phyloP scores from a whole-genome alignment of 805 yeast species.

The Kodamaea kakaduensis region DNA sequence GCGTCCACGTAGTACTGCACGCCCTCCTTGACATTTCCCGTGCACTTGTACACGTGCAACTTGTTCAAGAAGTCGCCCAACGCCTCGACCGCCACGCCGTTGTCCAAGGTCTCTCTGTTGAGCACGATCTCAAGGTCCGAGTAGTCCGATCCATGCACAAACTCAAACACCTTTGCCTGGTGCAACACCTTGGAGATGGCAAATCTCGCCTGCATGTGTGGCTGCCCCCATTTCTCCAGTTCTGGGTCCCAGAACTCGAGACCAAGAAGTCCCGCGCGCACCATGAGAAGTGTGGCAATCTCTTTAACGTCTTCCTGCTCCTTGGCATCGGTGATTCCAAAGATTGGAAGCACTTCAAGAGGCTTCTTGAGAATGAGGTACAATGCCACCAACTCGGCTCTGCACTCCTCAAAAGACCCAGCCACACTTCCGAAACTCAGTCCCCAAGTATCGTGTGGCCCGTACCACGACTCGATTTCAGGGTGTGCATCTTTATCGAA shows the following conservation, averaged over 20 bases:
- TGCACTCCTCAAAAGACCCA: constrained; percentile 88
- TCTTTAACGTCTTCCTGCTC: constrained; percentile 63
- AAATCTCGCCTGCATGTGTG: constrained; percentile 91
- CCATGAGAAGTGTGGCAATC: constrained; percentile 75
- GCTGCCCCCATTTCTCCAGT: constrained; percentile 85
- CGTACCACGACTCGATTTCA: constrained; percentile 66
- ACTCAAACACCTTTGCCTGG: constrained; percentile 59
- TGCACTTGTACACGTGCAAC: constrained; percentile 74
- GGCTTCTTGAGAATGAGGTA: constrained; percentile 65
- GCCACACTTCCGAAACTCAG: constrained; percentile 76
- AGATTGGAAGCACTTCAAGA: constrained; percentile 59
- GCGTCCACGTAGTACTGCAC: constrained; percentile 58
- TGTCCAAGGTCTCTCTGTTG: constrained; percentile 58
- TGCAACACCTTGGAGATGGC: constrained; percentile 76
- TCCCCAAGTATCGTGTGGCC: constrained; percentile 87
- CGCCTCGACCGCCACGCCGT: constrained; percentile 63
- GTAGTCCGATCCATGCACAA: constrained; percentile 46
- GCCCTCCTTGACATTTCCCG: constrained; percentile 69
- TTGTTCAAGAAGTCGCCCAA: constrained; percentile 66
- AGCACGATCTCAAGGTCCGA: constrained; percentile 59
- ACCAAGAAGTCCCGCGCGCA: constrained; percentile 80
- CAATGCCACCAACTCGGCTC: constrained; percentile 89
- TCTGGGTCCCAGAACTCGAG: constrained; percentile 86
- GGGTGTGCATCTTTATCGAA: constrained; percentile 67
- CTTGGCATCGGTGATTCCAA: constrained; percentile 55